Percentiles rank a stretch among this genome's conserved stretches.
Conservation (phyloP, 345 rosid species). For the Odontarrhena argentea region DNA sequence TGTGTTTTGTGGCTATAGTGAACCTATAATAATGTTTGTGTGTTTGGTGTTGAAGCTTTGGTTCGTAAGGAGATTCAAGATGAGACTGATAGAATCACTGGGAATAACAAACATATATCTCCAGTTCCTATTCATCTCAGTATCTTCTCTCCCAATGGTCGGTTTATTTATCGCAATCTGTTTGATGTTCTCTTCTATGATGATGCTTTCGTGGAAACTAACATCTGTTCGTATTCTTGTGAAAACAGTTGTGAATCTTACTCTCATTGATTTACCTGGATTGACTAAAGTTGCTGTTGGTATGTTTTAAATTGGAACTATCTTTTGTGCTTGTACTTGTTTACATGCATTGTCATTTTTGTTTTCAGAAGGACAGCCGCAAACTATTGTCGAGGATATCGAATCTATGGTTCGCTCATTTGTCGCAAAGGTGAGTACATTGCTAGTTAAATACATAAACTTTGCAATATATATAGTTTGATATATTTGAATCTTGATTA, state of each 20-base stretch:
- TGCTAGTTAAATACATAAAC: conserved; percentile 17
- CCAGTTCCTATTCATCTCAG: conserved; percentile 92
- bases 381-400: conserved; percentile 75
- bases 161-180: neutral
- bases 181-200: neutral
- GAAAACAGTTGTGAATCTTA: conserved; percentile 87
- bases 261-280: conserved; percentile 93
- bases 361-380: conserved; percentile 88
- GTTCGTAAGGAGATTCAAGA: conserved; percentile 89
- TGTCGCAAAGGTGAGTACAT: conserved; percentile 67
- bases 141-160: conserved; percentile 87
- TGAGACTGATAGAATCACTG: conserved; percentile 88
- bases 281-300: conserved; percentile 93
- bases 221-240: conserved; percentile 6
- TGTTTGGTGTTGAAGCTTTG: conserved; percentile 44
- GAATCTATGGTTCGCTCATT: conserved; percentile 83
- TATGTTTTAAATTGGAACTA: conserved; percentile 38
- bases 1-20: neutral
- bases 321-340: conserved; percentile 2
- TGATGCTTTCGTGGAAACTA: conserved; percentile 11
- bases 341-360: conserved; percentile 17
- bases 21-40: neutral
- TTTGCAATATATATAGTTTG: neutral
- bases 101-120: conserved; percentile 83
- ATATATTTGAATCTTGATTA: neutral